Conservation (phyloP, 192 early-diverging fungal genomes). For the Coemansia sp. region DNA sequence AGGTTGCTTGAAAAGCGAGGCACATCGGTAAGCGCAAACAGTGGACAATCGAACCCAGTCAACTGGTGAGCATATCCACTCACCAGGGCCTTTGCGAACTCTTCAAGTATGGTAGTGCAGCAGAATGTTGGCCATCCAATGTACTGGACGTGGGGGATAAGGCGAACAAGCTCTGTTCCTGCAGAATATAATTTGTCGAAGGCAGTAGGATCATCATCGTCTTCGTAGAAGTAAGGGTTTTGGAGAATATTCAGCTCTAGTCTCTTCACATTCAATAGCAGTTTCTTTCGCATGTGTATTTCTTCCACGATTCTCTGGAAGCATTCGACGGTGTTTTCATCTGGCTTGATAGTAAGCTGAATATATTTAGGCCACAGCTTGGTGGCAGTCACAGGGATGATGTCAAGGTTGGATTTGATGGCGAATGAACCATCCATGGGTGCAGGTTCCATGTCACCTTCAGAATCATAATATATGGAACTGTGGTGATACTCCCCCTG, state of each 20-base stretch:
- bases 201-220: background rate
- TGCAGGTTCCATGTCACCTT: background rate
- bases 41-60: background rate
- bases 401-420: too few species aligned
- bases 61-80: background rate
- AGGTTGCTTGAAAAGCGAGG: background rate
- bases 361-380: background rate
- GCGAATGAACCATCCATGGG: too few species aligned
- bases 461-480: background rate
- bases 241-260: background rate
- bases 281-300: background rate
- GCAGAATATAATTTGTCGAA: background rate
- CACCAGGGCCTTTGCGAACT: background rate
- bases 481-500: background rate
- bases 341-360: background rate
- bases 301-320: background rate
- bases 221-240: background rate
- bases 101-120: background rate
- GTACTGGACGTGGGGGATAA: background rate
- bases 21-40: background rate
- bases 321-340: background rate
- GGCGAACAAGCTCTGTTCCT: background rate
- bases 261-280: background rate
- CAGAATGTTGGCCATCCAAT: background rate
- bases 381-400: too few species aligned